Conservation (phyloP, 306 rosid species). For the Coriaria nepalensis region DNA sequence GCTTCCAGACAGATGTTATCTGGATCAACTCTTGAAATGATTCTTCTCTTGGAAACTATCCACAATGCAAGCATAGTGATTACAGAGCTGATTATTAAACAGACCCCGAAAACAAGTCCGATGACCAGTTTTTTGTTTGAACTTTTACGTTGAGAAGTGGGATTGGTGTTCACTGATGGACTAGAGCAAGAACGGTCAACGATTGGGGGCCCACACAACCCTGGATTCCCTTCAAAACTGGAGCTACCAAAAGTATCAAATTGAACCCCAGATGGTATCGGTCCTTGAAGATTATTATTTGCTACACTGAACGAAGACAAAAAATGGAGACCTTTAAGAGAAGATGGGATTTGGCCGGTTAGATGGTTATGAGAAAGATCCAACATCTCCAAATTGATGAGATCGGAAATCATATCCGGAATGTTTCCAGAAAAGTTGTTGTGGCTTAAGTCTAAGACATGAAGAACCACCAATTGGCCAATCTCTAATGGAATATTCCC, state of each 20-base stretch:
- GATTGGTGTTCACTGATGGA: slow-evolving; percentile 5
- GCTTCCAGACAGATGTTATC: slow-evolving; percentile 52
- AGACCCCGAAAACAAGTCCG: slow-evolving; percentile 23
- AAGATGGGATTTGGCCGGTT: slow-evolving; percentile 56
- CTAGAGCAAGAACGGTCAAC: slow-evolving; percentile 37
- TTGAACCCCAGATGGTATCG: slow-evolving; percentile 59
- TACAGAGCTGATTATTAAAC: slow-evolving; percentile 36
- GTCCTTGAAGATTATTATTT: slow-evolving; percentile 52
- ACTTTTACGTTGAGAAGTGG: slow-evolving; percentile 8
- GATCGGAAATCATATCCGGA: slow-evolving; percentile 44
- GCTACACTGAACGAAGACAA: slow-evolving; percentile 66
- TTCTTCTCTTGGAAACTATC: slow-evolving; percentile 63
- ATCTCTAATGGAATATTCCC: slow-evolving; percentile 50
- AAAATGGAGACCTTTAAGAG: slow-evolving; percentile 48
- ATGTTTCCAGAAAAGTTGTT: slow-evolving; percentile 57
- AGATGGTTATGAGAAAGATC: slow-evolving; percentile 47
- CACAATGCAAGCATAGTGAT: slow-evolving; percentile 33
- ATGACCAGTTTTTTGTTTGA: slow-evolving; percentile 29
- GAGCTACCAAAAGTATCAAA: slow-evolving; percentile 49
- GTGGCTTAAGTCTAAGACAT: slow-evolving; percentile 34
- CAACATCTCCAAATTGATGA: slow-evolving; percentile 55
- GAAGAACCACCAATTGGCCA: slow-evolving; percentile 43
- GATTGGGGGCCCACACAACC: slow-evolving; percentile 37
- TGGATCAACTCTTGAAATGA: slow-evolving; percentile 50
- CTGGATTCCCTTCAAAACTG: slow-evolving; percentile 50